Evolutionary conservation across 208 protist genomes (phyloP).

Genomic region (Porcisia deanei): DNA sequence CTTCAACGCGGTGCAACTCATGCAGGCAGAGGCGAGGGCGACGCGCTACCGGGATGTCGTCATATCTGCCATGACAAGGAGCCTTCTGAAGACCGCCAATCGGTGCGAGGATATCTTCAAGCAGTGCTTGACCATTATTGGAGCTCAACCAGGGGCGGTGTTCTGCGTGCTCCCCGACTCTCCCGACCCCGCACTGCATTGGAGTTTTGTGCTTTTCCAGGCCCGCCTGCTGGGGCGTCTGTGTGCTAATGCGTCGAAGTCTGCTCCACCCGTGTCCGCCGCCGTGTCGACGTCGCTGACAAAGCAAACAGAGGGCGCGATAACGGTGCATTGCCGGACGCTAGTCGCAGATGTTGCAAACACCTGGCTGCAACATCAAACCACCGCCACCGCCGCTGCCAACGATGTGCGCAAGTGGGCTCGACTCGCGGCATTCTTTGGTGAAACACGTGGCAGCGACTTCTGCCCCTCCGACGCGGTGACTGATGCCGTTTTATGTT

Average conservation of each 20-base stretch:
- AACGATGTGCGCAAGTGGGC: neutral
- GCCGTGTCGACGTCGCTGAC: neutral
- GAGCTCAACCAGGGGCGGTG: conserved; percentile 21
- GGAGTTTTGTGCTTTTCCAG: conserved; percentile 44
- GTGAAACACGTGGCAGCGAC: conserved; percentile 8
- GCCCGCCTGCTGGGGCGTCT: conserved; percentile 44
- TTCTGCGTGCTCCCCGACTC: conserved; percentile 39
- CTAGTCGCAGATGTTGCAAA: conserved; percentile 15
- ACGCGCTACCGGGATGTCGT: conserved; percentile 36
- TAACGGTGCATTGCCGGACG: neutral
- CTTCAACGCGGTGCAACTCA: conserved; percentile 38
- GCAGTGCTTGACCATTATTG: conserved; percentile 50
- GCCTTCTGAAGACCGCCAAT: conserved; percentile 46
- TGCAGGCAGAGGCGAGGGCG: conserved; percentile 38
- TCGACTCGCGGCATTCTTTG: conserved; percentile 29
- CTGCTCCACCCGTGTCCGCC: neutral
- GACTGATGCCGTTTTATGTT: conserved; percentile 9
- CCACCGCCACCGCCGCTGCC: too few species aligned
- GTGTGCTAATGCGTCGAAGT: conserved; percentile 10
- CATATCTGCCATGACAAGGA: conserved; percentile 31
- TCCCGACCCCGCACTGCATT: conserved; percentile 8
- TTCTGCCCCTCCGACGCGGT: conserved; percentile 19
- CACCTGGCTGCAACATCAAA: conserved; percentile 18
- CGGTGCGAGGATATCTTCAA: conserved; percentile 52
- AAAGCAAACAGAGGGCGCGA: neutral